phyloP scores from a whole-genome alignment of 1,284 basidiomycete species.

The Ceratobasidium sp. region DNA sequence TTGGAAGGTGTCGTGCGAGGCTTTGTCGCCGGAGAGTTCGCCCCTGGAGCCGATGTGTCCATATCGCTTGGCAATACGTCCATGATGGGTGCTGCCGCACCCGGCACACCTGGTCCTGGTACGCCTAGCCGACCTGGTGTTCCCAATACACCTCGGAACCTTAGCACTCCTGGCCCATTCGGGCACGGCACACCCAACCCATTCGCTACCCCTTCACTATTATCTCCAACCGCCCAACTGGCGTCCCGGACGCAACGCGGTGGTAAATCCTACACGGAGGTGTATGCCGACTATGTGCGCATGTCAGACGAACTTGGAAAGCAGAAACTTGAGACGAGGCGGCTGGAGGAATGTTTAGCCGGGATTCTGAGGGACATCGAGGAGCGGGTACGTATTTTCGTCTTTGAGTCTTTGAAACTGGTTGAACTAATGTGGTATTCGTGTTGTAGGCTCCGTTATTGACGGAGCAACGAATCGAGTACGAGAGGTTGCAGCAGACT shows the following conservation, averaged over 20 bases:
- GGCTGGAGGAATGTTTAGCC: conserved; percentile 79
- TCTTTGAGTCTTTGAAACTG: not conserved
- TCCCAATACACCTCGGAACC: conserved; percentile 40
- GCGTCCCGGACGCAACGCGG: conserved; percentile 78
- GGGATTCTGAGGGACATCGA: conserved; percentile 85
- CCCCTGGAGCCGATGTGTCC: conserved; percentile 32
- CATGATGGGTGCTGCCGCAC: not conserved
- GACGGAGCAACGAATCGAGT: conserved; percentile 86
- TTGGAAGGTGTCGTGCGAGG: conserved; percentile 51
- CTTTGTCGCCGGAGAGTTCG: conserved; percentile 39
- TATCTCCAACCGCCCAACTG: conserved; percentile 88
- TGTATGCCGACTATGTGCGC: conserved; percentile 87
- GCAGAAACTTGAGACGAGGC: conserved; percentile 81
- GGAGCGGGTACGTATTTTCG: conserved; percentile 77
- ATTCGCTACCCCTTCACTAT: conserved; percentile 56
- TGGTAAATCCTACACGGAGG: conserved; percentile 89
- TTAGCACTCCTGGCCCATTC: conserved; percentile 11
- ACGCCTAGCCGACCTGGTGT: conserved; percentile 48
- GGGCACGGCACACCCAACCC: conserved; percentile 27
- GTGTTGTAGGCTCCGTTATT: conserved; percentile 82
- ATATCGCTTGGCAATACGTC: conserved; percentile 33
- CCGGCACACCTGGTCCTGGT: conserved; percentile 45
- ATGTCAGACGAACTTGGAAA: conserved; percentile 83
- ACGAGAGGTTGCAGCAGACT: conserved; percentile 80
- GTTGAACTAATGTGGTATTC: conserved; percentile 26